Evolutionary conservation across 2,329 filamentous ascomycete species (phyloP), one percentile per base, ranked within the genome.

Genomic region (Fusarium pseudoanthophilum): DNA sequence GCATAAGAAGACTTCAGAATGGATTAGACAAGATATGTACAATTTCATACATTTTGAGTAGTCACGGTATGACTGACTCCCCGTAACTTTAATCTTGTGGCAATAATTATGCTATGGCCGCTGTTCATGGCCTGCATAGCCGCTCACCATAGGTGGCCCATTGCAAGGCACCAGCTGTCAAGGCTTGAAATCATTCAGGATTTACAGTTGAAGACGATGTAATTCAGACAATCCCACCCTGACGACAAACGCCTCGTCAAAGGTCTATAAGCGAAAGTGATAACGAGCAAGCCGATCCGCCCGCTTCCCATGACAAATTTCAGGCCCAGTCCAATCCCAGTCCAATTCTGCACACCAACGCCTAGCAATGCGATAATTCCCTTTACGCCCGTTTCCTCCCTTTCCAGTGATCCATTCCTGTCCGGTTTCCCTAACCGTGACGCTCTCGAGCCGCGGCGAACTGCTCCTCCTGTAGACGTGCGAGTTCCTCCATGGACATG

Each of bases 381-480:
- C 64, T 53, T 74, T 74, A 78, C 71, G 72, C 78, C 75, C 69
- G 21, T 64, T 69, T 58, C 39, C 55, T 32, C 60, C 58, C 46
- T 46, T 45, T 34, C 40, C 36, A 30, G n/a, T 55, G 21, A 55
- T 34, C 26, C 30, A 64, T 28, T 40, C 63, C 21, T 21, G 36
- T 30, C 63, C 48, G 60, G 52, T 68, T 52, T 70, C 39, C 16
- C 69, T 59, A 81, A 24, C 74, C 77, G 64, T 84, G 82, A 59
- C 82, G 81, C 73, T 83, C 69, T 65, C 82, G 79, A 11, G 95
- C 95, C 66, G 91, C 92, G 48, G 93, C 92, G 83, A 99, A 98
- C 75, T 98, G 90, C 82, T 97, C 95, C 82, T 96, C 92, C 81
- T 99, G 96, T 79, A 97, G 90, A 55, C 92, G 89, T 64, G 96